Evolutionary conservation across 306 rosid species (phyloP).

Genomic region (Abrus precatorius): DNA sequence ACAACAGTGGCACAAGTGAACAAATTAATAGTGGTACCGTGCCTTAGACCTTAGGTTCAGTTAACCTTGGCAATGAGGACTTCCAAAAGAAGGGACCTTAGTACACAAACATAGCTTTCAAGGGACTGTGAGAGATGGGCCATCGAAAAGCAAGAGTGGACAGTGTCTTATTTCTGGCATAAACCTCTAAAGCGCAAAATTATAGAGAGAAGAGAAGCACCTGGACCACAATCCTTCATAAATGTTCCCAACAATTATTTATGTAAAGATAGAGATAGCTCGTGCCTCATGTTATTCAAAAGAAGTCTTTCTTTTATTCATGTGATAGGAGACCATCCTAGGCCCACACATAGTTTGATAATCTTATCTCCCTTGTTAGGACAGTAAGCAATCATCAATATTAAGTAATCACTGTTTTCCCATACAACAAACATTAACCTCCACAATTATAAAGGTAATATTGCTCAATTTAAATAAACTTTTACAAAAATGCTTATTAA

Average conservation of each 20-base stretch:
- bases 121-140: constrained; percentile 56
- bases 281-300: constrained; percentile 69
- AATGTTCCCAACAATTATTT: constrained; percentile 62
- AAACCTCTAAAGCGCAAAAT: constrained; percentile 50
- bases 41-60: constrained; percentile 42
- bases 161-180: constrained; percentile 56
- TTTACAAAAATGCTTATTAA: no score
- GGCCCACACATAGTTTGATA: constrained; percentile 64
- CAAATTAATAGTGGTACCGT: constrained; percentile 45
- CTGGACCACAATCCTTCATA: constrained; percentile 68
- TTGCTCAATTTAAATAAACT: not conserved
- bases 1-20: constrained; percentile 43
- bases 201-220: constrained; percentile 46
- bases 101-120: constrained; percentile 56
- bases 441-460: constrained; percentile 30
- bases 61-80: constrained; percentile 51
- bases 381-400: constrained; percentile 57
- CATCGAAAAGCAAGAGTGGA: constrained; percentile 52
- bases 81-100: constrained; percentile 54
- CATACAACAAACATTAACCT: constrained; percentile 45
- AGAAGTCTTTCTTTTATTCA: constrained; percentile 61
- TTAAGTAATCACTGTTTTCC: constrained; percentile 53
- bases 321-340: constrained; percentile 63
- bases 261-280: constrained; percentile 52
- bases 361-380: constrained; percentile 56